Conservation (phyloP, 352 stramenopile species). For the Albugo candida region DNA sequence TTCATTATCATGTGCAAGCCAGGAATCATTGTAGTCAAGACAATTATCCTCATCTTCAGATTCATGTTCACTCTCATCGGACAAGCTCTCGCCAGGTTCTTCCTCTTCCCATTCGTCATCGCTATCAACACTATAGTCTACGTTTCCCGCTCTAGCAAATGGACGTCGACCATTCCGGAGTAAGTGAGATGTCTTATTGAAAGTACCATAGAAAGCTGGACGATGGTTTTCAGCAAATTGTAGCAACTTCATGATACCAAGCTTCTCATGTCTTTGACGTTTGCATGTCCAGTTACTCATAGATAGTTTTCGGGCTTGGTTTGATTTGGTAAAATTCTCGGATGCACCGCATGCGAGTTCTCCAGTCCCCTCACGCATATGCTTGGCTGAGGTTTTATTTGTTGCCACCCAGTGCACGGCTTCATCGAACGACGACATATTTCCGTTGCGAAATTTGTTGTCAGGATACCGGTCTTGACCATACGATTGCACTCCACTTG, state of each 20-base stretch:
- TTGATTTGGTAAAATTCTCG: neutral
- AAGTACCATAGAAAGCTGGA: conserved; percentile 66
- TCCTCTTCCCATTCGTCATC: conserved; percentile 82
- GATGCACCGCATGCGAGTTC: neutral
- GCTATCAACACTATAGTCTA: conserved; percentile 68
- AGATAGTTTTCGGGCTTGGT: conserved; percentile 1
- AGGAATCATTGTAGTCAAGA: conserved; percentile 70
- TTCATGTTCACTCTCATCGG: conserved; percentile 39
- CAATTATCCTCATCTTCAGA: conserved; percentile 58
- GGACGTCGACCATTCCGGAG: conserved; percentile 50
- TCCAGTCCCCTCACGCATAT: neutral
- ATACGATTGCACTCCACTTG: too few species aligned
- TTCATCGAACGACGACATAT: too few species aligned
- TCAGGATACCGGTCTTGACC: too few species aligned
- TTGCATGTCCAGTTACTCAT: conserved; percentile 26
- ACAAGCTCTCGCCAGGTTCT: conserved; percentile 67
- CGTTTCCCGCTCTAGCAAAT: conserved; percentile 29
- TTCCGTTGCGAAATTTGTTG: too few species aligned
- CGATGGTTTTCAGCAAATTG: conserved; percentile 75
- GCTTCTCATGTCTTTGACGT: conserved; percentile 26
- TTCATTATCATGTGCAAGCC: conserved; percentile 76
- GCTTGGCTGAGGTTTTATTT: neutral
- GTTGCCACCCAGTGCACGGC: neutral
- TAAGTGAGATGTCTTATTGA: conserved; percentile 22
- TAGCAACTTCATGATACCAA: conserved; percentile 68